A percentile compares a stretch with the other conserved stretches of the same genome.
These are phyloP conservation scores for Begonia masoniana DNA, from an alignment of 306 rosid species.

Conservation along the genomic window DNA sequence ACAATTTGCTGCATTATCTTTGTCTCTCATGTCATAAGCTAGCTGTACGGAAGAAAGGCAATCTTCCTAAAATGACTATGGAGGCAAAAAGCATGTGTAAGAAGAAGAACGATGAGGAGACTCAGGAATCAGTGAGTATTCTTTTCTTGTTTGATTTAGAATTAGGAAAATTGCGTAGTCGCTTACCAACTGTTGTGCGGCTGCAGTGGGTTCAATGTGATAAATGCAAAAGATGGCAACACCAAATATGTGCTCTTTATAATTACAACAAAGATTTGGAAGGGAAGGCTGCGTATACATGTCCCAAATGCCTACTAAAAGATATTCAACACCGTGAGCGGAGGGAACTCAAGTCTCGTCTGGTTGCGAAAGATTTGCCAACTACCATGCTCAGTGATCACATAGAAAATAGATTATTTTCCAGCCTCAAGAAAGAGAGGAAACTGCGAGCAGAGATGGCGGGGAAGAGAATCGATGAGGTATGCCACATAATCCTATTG, in stretches of 20 bases:
- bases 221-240: slow-evolving; percentile 51
- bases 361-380: slow-evolving; percentile 43
- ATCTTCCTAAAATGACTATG: slow-evolving; percentile 21
- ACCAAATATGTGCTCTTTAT: slow-evolving; percentile 58
- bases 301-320: slow-evolving; percentile 34
- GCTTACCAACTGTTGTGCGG: slow-evolving; percentile 1
- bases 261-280: slow-evolving; percentile 25
- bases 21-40: slow-evolving; percentile 28
- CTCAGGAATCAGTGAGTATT: slow-evolving; percentile 32
- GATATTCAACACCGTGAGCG: slow-evolving; percentile 23
- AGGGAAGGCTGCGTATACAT: slow-evolving; percentile 22
- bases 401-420: slow-evolving; percentile 39
- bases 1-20: slow-evolving; percentile 16
- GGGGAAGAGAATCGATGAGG: slow-evolving; percentile 35
- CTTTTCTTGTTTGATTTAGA: not conserved
- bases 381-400: slow-evolving; percentile 51
- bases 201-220: slow-evolving; percentile 58
- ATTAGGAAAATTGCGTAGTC: not conserved
- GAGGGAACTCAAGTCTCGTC: slow-evolving; percentile 14
- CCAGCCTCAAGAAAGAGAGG: slow-evolving; percentile 30
- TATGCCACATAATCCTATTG: slow-evolving; percentile 7
- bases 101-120: slow-evolving; percentile 18
- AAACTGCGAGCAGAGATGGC: slow-evolving; percentile 14
- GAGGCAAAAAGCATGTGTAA: slow-evolving; percentile 21
- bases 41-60: slow-evolving; percentile 22